Percentiles rank a stretch among this genome's conserved stretches.
Evolutionary conservation across 2,329 filamentous ascomycete genomes (phyloP).

Genomic region (Phaeosphaeria sp.): DNA sequence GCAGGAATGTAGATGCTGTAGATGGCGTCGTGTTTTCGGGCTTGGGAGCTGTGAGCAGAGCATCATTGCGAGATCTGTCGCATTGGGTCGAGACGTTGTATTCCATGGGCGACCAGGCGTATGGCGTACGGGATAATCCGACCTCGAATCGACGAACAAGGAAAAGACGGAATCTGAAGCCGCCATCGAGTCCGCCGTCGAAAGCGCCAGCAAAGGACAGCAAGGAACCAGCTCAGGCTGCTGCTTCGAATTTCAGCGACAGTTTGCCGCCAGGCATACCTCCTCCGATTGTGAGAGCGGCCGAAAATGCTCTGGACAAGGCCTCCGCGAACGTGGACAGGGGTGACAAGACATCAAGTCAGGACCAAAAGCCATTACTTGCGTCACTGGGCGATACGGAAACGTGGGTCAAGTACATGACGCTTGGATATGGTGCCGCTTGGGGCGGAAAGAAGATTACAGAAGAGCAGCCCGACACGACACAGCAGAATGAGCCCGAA

Average conservation of each 20-base stretch:
- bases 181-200: slow-evolving; percentile 5
- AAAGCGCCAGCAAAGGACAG: slow-evolving; percentile 7
- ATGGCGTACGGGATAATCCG: slow-evolving; percentile 82
- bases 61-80: slow-evolving; percentile 74
- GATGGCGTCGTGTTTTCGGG: slow-evolving; percentile 91
- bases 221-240: slow-evolving; percentile 4
- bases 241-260: slow-evolving; percentile 9
- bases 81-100: slow-evolving; percentile 92
- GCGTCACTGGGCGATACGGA: slow-evolving; percentile 54
- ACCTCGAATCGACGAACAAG: slow-evolving; percentile 65
- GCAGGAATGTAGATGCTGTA: slow-evolving; percentile 69
- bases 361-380: slow-evolving; percentile 30
- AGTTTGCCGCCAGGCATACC: slow-evolving; percentile 50
- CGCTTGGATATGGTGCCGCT: slow-evolving; percentile 54
- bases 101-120: slow-evolving; percentile 80
- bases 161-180: slow-evolving; percentile 47
- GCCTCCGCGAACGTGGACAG: slow-evolving; percentile 49
- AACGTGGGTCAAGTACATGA: slow-evolving; percentile 59
- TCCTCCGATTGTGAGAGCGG: slow-evolving; percentile 54
- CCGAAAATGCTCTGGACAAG: slow-evolving; percentile 52
- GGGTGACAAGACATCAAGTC: slow-evolving; percentile 18
- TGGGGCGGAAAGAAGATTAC: slow-evolving; percentile 42
- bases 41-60: slow-evolving; percentile 72
- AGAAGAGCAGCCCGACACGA: background rate
- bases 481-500: slow-evolving; percentile 4